Evolutionary conservation across 2,329 filamentous ascomycete genomes (phyloP).

Genomic region (Leptosphaerulina australis): DNA sequence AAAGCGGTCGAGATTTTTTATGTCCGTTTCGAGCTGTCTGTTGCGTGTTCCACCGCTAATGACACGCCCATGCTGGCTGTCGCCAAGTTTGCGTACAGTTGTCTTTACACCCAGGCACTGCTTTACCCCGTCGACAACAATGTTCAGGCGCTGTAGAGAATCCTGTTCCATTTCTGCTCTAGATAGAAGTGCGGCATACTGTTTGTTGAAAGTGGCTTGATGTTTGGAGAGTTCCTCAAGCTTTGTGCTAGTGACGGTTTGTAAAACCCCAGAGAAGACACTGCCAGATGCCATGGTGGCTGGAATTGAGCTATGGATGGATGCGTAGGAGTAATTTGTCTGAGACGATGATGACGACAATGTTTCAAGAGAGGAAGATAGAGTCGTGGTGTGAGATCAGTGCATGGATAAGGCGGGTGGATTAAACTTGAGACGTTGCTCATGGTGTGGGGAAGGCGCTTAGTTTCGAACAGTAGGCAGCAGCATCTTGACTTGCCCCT

Average conservation of each 20-base stretch:
- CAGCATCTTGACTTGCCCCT: too few relatives aligned
- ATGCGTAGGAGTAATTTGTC: too few relatives aligned
- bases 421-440: too few relatives aligned
- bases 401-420: too few relatives aligned
- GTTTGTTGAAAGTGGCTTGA: constrained; percentile 38
- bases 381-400: too few relatives aligned
- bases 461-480: too few relatives aligned
- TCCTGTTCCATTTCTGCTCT: constrained; percentile 24
- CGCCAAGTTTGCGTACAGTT: constrained; percentile 9
- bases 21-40: constrained; percentile 32
- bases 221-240: constrained; percentile 48
- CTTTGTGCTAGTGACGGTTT: constrained; percentile 46
- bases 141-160: constrained; percentile 30
- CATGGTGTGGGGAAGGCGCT: too few relatives aligned
- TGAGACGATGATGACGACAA: too few relatives aligned
- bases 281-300: constrained; percentile 36
- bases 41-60: constrained; percentile 28
- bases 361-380: too few relatives aligned
- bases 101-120: constrained; percentile 36
- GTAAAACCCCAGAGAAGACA: constrained; percentile 44
- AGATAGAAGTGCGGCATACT: constrained; percentile 29
- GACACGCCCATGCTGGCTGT: constrained; percentile 24
- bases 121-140: constrained; percentile 40
- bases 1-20: constrained; percentile 45
- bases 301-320: too few relatives aligned